Percentiles rank a stretch among this genome's conserved stretches.
Conservation (phyloP, 306 rosid genomes). For the Calophaca sinica region DNA sequence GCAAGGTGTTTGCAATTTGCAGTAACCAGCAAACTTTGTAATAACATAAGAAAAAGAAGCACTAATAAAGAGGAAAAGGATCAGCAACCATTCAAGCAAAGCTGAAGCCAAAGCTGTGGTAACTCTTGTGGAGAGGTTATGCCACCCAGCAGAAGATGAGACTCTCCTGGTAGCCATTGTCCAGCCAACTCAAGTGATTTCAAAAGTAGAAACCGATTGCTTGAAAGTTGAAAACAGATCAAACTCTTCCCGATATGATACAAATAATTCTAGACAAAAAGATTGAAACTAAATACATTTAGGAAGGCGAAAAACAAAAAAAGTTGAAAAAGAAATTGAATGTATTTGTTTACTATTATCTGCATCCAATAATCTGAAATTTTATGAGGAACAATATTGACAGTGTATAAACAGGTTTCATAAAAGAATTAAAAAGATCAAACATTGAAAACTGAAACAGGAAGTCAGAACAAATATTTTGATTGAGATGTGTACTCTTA, state of each 20-base stretch:
- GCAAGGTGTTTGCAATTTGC: slow-evolving; percentile 77
- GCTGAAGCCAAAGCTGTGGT: slow-evolving; percentile 65
- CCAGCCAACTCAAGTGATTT: slow-evolving; percentile 41
- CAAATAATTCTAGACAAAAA: slow-evolving; percentile 48
- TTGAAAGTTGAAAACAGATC: slow-evolving; percentile 44
- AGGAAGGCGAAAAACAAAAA: slow-evolving; percentile 10
- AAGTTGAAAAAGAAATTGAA: slow-evolving; percentile 34
- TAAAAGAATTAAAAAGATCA: slow-evolving; percentile 48
- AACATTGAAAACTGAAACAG: slow-evolving; percentile 16
- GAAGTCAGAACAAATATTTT: slow-evolving; percentile 19
- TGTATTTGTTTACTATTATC: slow-evolving; percentile 19
- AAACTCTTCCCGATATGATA: slow-evolving; percentile 47
- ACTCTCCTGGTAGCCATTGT: slow-evolving; percentile 54
- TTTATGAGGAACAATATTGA: not conserved
- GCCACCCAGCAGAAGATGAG: slow-evolving; percentile 53
- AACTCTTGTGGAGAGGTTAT: slow-evolving; percentile 37
- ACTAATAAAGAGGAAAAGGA: slow-evolving; percentile 64
- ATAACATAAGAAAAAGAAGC: slow-evolving; percentile 73
- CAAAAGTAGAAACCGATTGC: slow-evolving; percentile 40
- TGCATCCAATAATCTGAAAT: slow-evolving; percentile 37
- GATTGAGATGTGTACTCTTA: not conserved
- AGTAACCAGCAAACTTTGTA: slow-evolving; percentile 70
- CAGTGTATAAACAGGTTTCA: slow-evolving; percentile 1
- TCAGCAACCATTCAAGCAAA: slow-evolving; percentile 84
- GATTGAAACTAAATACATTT: slow-evolving; percentile 45